Evolutionary conservation across 208 protist genomes (phyloP), one percentile per base, ranked within the genome.

Genomic region (Trypanosoma vivax): DNA sequence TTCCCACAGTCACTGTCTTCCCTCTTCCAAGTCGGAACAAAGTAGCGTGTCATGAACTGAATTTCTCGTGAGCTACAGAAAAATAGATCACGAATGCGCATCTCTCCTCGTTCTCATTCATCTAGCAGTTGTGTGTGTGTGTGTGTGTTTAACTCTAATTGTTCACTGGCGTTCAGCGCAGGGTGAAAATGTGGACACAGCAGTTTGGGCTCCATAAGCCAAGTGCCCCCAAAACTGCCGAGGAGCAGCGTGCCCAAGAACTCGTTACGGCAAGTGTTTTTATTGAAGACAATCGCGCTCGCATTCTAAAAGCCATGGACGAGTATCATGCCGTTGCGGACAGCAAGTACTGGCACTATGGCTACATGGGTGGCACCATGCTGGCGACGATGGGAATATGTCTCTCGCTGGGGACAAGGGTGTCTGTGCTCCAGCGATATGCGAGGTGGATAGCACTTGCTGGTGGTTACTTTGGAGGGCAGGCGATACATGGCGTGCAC

Each of bases 311-410:
- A 45, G 52, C 66, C 34, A 73, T 79, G 59, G 76, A 91, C 3
- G 33, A 57, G 37, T 81, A 84, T 50, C 50, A 65, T 19, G 73
- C 69, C 7, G 74, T 94, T 14, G 75, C 76, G 3, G 70, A 81
- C 30, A 90, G 69, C 66, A 83, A 52, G 43, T 88, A 88, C 65
- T 91, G 80, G 80, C 78, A 73, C 24, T 94, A 94, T 51, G 87
- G 87, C 13, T 94, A 91, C 60, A 85, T 79, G 56, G 78, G 74
- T 23, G 67, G 60, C 10, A 78, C 68, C 33, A 88, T 82, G 83
- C 9, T 86, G 37, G 55, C 65, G 6, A 79, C 80, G 16, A 83
- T 90, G 79, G 80, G 70, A 0, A 59, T 23, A 9, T 86, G 76
- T 48, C 62, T 94, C 24, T 61, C 72, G 13, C 16, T 87, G 33